Evolutionary conservation across 805 yeast species (phyloP), one percentile per base, ranked within the genome.

Genomic region (Ogataea philodendri): DNA sequence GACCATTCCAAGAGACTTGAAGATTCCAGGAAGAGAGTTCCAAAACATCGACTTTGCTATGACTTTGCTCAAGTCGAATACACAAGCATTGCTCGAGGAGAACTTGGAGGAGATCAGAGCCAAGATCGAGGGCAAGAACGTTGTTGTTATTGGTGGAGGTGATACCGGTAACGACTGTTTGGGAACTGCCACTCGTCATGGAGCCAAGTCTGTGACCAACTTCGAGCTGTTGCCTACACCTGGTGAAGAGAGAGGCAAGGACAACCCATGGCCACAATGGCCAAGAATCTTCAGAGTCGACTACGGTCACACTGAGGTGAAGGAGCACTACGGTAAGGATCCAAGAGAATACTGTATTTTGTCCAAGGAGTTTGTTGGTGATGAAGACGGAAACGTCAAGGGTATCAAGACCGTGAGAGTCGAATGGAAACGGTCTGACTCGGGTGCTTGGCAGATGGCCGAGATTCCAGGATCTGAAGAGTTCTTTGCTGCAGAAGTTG

Each of bases 261-360:
- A 93, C 66, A 90, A 90, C 66, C 97, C 98, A 64, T 90, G 98
- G 98, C 98, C 98, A 27, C 98, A 90, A 69, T 90, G 97, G 97
- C 97, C 98, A 51, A 76, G 96, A 60, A 78, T 93, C 55, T 90
- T 93, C 83, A 78, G 97, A 57, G 95, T 90, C 42, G 98, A 90
- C 68, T 90, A 90, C 59, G 98, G 98, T 51, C 98, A 90, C 66
- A 74, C 89, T 46, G 98, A 90, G 65, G 97, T 93, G 41, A 76
- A 84, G 41, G 84, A 85, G 32, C 96, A 89, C 63, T 90, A 89
- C 61, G 97, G 97, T 48, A 83, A 82, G 65, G 98, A 90, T 63
- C 97, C 97, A 39, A 84, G 98, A 69, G 96, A 93, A 62, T 90
- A 88, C 67, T 84, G 95, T 57, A 90, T 90, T 54, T 72, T 89